Evolutionary conservation across 73 alveolate genomes (phyloP).

Genomic region (Tetrahymena thermophila): DNA sequence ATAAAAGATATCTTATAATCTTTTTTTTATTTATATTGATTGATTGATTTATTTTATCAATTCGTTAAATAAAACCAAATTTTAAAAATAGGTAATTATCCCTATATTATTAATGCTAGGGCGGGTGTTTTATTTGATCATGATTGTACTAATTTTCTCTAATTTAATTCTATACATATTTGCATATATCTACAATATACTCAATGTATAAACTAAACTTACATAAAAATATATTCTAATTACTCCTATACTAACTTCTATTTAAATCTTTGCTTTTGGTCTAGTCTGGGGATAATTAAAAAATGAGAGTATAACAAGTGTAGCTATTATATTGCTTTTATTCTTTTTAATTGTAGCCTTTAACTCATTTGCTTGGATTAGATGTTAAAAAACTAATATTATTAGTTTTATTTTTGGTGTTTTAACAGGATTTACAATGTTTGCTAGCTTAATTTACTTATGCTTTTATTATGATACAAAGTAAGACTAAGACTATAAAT

Average conservation of each 20-base stretch:
- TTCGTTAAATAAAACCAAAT: too few relatives aligned
- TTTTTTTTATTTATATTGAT: too few relatives aligned
- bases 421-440: background rate
- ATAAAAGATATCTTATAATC: background rate
- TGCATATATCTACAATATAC: background rate
- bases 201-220: background rate
- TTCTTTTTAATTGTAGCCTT: background rate
- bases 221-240: background rate
- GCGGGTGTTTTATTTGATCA: background rate
- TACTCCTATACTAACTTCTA: background rate
- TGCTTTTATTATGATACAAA: background rate
- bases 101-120: background rate
- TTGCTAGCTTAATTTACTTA: background rate
- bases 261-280: background rate
- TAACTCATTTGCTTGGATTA: background rate
- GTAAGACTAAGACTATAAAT: background rate
- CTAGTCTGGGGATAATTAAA: background rate
- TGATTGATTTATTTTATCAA: too few relatives aligned
- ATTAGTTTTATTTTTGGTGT: background rate
- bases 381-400: background rate
- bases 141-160: background rate
- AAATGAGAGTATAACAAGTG: background rate
- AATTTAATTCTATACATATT: background rate
- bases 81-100: background rate
- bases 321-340: background rate